Base-by-base conservation (phyloP, 495 filamentous ascomycete genomes). In the Xylaria intraflava region DNA sequence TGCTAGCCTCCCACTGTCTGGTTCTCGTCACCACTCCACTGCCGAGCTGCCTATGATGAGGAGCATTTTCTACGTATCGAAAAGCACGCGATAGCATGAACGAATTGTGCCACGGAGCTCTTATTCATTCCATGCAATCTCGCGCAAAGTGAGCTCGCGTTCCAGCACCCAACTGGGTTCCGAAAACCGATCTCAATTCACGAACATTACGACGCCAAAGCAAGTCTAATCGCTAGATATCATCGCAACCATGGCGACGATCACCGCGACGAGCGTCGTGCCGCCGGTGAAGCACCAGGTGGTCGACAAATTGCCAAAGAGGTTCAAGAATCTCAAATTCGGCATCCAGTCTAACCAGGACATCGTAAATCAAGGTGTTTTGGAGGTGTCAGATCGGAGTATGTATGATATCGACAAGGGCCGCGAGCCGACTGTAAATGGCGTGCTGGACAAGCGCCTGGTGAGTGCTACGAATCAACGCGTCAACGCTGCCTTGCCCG, bases 281-380 rank as follows among this genome's bases (percentile, higher is more conserved):
- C 40, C 51, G 35, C 64, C 79, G 63, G 78, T 81, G 67, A 96
- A 96, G 76, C 83, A 87, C 74, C 90, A 95, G 77, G 84, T 97
- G 64, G 82, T 90, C 39, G 89, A 95, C 69, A 80, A 83, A 57
- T 72, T 87, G 7, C 91, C 91, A 6, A 94, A 95, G 78, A 79
- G 89, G 54, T 94, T 98, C 71, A 90, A 87, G 63, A 84, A 91
- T 64, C 76, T 98, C 61, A 87, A 93, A 63, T 98, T 98, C 67
- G 93, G 93, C 61, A 85, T 97, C 51, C 79, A 92, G 85, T 94
- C 90, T 16, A 87, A 84, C 55, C 85, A 95, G 65, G 90, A 96
- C 61, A 95, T 97, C 55, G 86, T 94, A 49, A 90, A 88, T 61
- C 94, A 98, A 71, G 87, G 83, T 59, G 89, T 96, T 24, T 78